These are phyloP conservation scores for Eremomyces bilateralis DNA, from an alignment of 495 filamentous ascomycete genomes.

Conservation along the genomic window DNA sequence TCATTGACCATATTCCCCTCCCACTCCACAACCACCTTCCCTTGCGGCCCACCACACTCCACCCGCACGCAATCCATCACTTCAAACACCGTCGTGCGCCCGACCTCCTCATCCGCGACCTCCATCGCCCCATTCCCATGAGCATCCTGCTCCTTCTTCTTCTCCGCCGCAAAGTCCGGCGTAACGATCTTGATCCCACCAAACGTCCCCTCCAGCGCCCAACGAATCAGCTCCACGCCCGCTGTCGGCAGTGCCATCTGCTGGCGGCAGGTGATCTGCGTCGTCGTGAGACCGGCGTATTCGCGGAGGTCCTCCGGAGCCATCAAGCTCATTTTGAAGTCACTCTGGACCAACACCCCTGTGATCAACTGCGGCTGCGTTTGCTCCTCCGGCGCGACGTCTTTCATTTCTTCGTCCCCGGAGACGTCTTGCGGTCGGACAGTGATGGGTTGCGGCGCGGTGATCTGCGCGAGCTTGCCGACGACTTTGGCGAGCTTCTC, in stretches of 20 bases:
- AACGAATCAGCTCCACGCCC: conserved; percentile 74
- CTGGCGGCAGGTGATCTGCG: conserved; percentile 79
- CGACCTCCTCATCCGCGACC: conserved; percentile 32
- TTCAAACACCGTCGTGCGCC: conserved; percentile 36
- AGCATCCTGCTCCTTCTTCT: conserved; percentile 16
- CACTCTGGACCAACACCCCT: conserved; percentile 86
- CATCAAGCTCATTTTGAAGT: conserved; percentile 92
- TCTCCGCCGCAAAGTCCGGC: conserved; percentile 21
- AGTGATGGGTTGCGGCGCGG: conserved; percentile 29
- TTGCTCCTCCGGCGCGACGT: conserved; percentile 25
- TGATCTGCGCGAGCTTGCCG: conserved; percentile 67
- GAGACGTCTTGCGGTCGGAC: conserved; percentile 6
- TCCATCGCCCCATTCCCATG: neutral
- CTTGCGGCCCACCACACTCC: conserved; percentile 28
- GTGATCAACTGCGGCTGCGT: conserved; percentile 39
- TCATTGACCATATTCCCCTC: conserved; percentile 96
- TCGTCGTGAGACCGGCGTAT: conserved; percentile 86
- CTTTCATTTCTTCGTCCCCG: conserved; percentile 10
- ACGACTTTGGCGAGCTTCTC: conserved; percentile 95
- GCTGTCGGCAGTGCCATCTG: conserved; percentile 66
- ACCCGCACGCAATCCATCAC: conserved; percentile 84
- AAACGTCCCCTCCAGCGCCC: conserved; percentile 87
- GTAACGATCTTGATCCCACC: conserved; percentile 54
- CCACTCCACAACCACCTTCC: conserved; percentile 84
- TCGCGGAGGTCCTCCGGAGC: conserved; percentile 86